A percentile compares a stretch with the other conserved stretches of the same genome.
phyloP scores from a whole-genome alignment of 2,329 filamentous ascomycete genomes.

The Paramyrothecium roridum region DNA sequence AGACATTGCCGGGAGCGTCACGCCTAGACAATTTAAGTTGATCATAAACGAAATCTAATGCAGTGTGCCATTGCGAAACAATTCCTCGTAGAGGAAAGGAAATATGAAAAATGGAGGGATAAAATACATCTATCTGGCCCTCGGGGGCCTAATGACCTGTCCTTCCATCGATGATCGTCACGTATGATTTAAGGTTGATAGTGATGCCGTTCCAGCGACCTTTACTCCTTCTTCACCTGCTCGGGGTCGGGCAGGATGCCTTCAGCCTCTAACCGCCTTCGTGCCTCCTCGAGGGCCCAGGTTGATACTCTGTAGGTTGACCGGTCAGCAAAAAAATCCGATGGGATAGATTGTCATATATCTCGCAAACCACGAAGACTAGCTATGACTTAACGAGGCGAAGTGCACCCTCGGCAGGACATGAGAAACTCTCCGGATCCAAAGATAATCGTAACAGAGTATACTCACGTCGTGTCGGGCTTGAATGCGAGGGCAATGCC shows the following conservation, averaged over 20 bases:
- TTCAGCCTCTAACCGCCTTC: conserved; percentile 91
- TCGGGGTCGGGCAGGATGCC: conserved; percentile 84
- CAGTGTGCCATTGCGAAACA: neutral
- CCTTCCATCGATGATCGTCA: conserved; percentile 12
- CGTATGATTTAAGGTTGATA: neutral
- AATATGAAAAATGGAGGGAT: conserved; percentile 4
- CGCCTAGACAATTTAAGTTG: neutral
- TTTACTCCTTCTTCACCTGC: conserved; percentile 50
- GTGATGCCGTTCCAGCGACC: conserved; percentile 4
- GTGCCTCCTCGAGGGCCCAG: conserved; percentile 96
- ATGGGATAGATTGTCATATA: neutral
- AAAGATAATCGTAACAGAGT: too few species aligned
- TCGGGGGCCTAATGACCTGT: conserved; percentile 1
- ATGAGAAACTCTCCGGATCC: too few species aligned
- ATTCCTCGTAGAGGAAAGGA: conserved; percentile 6
- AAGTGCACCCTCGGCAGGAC: neutral
- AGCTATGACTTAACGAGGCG: too few species aligned
- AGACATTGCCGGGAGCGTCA: neutral
- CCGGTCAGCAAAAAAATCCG: conserved; percentile 20
- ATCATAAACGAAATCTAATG: neutral
- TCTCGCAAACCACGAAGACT: neutral
- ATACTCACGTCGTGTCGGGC: conserved; percentile 94
- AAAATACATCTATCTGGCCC: neutral
- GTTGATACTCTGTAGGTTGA: conserved; percentile 79
- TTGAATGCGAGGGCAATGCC: conserved; percentile 89